Evolutionary conservation across 257 asterid genomes (phyloP).

Genomic region (Fraxinus americana): DNA sequence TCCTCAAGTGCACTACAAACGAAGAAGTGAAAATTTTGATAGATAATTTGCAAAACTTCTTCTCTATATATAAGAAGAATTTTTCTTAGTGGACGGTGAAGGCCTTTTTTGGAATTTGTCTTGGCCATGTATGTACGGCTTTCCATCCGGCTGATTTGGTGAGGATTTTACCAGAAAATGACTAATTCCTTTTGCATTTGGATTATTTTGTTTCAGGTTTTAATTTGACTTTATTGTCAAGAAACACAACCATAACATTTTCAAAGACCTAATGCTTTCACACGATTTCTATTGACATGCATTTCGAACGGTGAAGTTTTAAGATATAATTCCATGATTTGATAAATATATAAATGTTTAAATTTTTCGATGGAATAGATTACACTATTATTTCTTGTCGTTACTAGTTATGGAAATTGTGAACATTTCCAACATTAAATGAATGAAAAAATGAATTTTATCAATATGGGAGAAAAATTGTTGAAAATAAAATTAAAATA

Average conservation of each 20-base stretch:
- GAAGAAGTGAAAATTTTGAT: slow-evolving; percentile 13
- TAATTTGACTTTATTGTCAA: slow-evolving; percentile 26
- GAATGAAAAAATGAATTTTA: too few species aligned
- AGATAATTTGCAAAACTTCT: slow-evolving; percentile 8
- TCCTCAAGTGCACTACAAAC: neutral
- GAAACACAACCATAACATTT: neutral
- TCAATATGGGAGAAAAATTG: too few species aligned
- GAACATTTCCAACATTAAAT: too few species aligned
- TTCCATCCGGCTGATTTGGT: neutral
- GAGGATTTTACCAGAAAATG: slow-evolving; percentile 15
- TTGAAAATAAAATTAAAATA: too few species aligned
- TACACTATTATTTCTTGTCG: too few species aligned
- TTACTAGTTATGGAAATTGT: too few species aligned
- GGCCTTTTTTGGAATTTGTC: slow-evolving; percentile 37
- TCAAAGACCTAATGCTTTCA: neutral
- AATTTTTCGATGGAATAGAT: too few species aligned
- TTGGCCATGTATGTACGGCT: slow-evolving; percentile 4
- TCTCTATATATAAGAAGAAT: slow-evolving; percentile 30
- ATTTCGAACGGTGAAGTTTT: too few species aligned
- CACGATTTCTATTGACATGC: neutral
- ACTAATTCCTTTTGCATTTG: slow-evolving; percentile 14
- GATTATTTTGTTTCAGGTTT: slow-evolving; percentile 32
- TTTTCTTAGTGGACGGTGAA: slow-evolving; percentile 36
- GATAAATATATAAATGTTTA: too few species aligned
- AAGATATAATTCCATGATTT: too few species aligned